Percentiles rank a stretch among this genome's conserved stretches.
These are phyloP conservation scores for Saccharomyces mikatae DNA, from an alignment of 805 yeast genomes.

Conservation along the genomic window DNA sequence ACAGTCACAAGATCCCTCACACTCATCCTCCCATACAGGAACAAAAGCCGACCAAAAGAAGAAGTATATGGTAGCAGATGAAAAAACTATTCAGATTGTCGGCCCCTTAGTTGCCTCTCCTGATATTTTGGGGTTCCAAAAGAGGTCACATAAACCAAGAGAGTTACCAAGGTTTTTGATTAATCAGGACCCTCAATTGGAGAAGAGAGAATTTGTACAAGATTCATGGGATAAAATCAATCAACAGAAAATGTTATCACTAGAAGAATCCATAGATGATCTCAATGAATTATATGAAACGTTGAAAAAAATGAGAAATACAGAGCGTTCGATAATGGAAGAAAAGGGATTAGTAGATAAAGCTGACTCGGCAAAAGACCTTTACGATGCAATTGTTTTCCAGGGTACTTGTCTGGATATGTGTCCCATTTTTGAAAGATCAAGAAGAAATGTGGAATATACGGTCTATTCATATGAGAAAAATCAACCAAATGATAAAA, in stretches of 20 bases:
- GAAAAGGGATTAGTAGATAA: constrained; percentile 74
- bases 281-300: constrained; percentile 67
- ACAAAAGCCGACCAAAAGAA: background rate
- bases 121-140: constrained; percentile 16
- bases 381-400: constrained; percentile 83
- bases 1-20: constrained; percentile 2
- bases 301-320: constrained; percentile 62
- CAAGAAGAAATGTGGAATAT: constrained; percentile 78
- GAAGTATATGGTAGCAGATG: background rate
- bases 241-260: constrained; percentile 48
- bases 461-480: constrained; percentile 75
- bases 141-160: constrained; percentile 16
- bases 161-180: constrained; percentile 32
- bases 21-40: background rate
- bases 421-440: constrained; percentile 93
- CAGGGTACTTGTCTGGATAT: constrained; percentile 84
- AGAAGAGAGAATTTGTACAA: constrained; percentile 22
- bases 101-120: constrained; percentile 25
- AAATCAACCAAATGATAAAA: constrained; percentile 46
- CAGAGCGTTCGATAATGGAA: constrained; percentile 75
- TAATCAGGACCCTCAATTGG: constrained; percentile 32
- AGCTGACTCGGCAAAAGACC: constrained; percentile 69
- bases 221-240: constrained; percentile 71
- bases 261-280: constrained; percentile 49
- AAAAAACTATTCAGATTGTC: constrained; percentile 1